Evolutionary conservation across 768 basidiomycete species (phyloP), one percentile per base, ranked within the genome.

Genomic region (Melanogaster broomeanus): DNA sequence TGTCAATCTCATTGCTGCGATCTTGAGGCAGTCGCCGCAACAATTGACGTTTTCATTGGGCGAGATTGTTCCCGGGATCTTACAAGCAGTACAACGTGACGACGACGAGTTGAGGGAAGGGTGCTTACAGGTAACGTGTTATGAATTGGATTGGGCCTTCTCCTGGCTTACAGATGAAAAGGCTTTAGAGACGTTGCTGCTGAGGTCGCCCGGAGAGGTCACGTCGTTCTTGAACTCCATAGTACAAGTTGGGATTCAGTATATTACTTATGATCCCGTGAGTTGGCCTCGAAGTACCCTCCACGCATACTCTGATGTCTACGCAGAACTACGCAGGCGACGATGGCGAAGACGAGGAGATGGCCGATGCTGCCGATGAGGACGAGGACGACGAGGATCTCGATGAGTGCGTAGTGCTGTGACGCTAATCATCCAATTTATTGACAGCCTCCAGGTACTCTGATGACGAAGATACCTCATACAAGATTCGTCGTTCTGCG

Each of bases 391-490:
- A 91, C 7, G 92, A 80, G 16, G 90, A 88, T 19, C 80, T 88
- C 19, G 87, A 88, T 57, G 87, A 90, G 87, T 89, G 61, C 62
- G 87, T 72, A 12, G 35, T 57, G 22, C 3, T 16, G 18, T 31
- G 9, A 0, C 33, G 4, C 11, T 19, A 24, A 8, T 18, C 44
- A 12, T 49, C 33, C 33, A 28, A 3, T 9, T 22, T 56, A 46
- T 13, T 43, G 39, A 55, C 40, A 12, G 27, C 22, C 33, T 46
- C 24, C 57, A 95, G 92, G 56, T 98, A 97, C 68, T 93, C 93
- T 6, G 97, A 99, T 60, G 97, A 99, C 51, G 97, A 98, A 68
- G 97, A 99, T 64, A 91, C 90, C 11, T 98, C 96, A 0, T 98
- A 97, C 81, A 98, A 98, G 70, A 92, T 97, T 51, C 88, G 97